These are phyloP conservation scores for Solanum pennellii DNA, from an alignment of 257 asterid species.

Conservation along the genomic window DNA sequence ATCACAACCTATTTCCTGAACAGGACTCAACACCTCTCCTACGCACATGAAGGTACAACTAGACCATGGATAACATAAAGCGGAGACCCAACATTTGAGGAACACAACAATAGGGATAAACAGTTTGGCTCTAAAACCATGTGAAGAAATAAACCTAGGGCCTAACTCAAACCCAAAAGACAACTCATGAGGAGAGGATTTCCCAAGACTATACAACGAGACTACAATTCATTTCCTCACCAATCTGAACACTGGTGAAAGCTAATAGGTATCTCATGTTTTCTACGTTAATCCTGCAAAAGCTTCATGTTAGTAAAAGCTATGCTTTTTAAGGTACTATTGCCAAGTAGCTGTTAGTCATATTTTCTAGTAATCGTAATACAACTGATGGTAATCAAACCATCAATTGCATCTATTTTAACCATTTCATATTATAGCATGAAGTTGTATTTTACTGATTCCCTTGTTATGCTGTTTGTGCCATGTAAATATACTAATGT, in stretches of 20 bases:
- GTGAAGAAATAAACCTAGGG: neutral
- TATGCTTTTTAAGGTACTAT: neutral
- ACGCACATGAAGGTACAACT: neutral
- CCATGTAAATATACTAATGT: neutral
- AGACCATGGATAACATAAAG: neutral
- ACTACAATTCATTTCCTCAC: neutral
- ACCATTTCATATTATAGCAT: neutral
- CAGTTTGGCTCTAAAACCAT: neutral
- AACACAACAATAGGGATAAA: neutral
- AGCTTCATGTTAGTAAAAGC: neutral
- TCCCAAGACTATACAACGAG: neutral
- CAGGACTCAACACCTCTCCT: neutral
- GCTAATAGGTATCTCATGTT: neutral
- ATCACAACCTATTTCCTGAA: neutral
- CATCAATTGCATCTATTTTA: neutral
- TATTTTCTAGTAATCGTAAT: neutral
- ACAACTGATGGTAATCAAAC: neutral
- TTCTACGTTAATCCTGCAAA: neutral
- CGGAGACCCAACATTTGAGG: neutral
- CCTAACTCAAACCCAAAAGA: neutral
- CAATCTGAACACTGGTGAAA: neutral
- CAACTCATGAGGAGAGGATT: neutral
- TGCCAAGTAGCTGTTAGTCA: neutral
- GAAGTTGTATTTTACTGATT: neutral
- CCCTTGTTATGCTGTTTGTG: neutral